Evolutionary conservation across 139 green algal species (phyloP), one percentile per base, ranked within the genome.

Genomic region (Picochlorum sp.): DNA sequence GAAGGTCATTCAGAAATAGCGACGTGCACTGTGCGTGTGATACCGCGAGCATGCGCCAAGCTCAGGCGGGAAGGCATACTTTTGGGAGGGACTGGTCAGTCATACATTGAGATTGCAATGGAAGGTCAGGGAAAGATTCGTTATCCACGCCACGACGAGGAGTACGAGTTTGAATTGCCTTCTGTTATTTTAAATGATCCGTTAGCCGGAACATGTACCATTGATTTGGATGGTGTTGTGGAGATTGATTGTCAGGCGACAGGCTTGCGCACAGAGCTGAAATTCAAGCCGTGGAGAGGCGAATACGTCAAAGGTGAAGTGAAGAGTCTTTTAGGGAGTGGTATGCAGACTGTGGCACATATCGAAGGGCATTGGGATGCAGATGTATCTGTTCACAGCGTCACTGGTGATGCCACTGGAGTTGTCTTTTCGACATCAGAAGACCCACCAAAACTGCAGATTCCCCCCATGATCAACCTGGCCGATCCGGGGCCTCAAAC

Each of bases 221-320:
- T 65, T 16, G 58, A 65, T 52, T 55, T 65, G 20, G 60, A 66
- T 38, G 60, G 60, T n/a, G 34, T 20, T 44, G 26, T 20, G 13
- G 57, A 20, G 15, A 44, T 66, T 38, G 14, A 59, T 16, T 66
- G 60, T 41, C 13, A 20, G 14, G 60, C 34, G 13, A 66, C 60
- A 16, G 60, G 60, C 11, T 56, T 66, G 34, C 11, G 20, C 10
- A 31, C 37, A 20, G 60, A 50, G 5, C 23, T 66, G 18, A 59
- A 66, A 20, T 66, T 66, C 37, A 66, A 66, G 41, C 37, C 60
- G 10, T 66, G 34, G 34, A n/a, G n/a, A 41, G 30, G 57, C 16
- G 18, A 57, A 41, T 26, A 26, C 4, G 60, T 66, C 8, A 66
- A 66, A 31, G 60, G 60, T 6, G 37, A 59, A 16, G 37, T 66